Evolutionary conservation across 345 rosid species (phyloP), one percentile per base, ranked within the genome.

Genomic region (Lumnitzera littorea): DNA sequence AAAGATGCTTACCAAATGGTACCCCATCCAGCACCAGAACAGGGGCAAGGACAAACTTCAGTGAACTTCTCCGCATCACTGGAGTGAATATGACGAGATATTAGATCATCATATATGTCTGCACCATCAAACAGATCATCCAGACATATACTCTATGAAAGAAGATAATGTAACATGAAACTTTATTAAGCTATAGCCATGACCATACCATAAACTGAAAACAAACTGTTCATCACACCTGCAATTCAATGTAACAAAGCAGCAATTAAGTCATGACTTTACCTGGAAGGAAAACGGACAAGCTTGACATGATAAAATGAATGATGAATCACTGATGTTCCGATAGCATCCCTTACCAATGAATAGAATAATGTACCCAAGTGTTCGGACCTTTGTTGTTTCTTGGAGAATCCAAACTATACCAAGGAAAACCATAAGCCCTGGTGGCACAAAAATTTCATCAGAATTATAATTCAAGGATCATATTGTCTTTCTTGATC

Each of bases 11-110:
- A 85, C 91, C 91, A 85, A 57, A 85, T 85, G 47, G 73, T 66
- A 53, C 88, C 91, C 91, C 91, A 82, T 24, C 91, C 78, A 61
- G 64, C 77, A 14, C 91, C 88, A 64, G 53, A 80, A 61, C 88
- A 85, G 47, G 82, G 84, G 68, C 86, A 85, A 13, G 91, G 86
- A 50, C 91, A 85, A 15, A 77, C 72, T 85, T 85, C 86, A 1
- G 91, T 86, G 52, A 85, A 85, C 66, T 85, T 83, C 74, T 85
- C 91, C 5, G 91, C 91, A 58, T 85, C 88, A 57, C 86, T 85
- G 13, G 84, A 57, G 72, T 76, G 69, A 46, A 85, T 88, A 75
- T 88, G 79, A 56, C 84, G 75, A n/a, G 91, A 85, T 83, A 85
- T 83, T 62, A 85, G 67, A 65, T 85, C 91, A 60, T 85, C 86